Conservation (phyloP, 148 eudicot species). For the Persicaria maculosa region DNA sequence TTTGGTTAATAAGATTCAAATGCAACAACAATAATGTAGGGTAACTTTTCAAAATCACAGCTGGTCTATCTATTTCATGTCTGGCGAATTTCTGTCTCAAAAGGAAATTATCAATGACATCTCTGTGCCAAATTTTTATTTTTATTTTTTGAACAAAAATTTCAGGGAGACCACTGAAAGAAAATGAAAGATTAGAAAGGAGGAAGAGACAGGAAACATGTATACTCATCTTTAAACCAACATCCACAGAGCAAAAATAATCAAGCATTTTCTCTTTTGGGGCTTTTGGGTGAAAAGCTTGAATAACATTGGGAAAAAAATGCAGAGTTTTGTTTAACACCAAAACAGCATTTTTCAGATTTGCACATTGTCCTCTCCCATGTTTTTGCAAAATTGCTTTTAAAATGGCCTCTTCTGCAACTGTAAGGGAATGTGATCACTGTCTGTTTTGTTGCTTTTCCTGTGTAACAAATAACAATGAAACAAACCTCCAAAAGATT, state of each 20-base stretch:
- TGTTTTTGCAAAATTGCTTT: constrained; percentile 8
- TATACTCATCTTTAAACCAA: constrained; percentile 11
- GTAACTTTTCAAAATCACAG: not conserved
- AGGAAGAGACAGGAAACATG: constrained; percentile 12
- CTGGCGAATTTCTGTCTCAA: constrained; percentile 10
- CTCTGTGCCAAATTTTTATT: not conserved
- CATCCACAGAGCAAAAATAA: constrained; percentile 3
- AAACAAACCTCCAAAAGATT: constrained; percentile 5
- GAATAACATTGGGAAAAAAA: not conserved
- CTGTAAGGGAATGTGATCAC: constrained; percentile 11
- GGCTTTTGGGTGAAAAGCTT: not conserved
- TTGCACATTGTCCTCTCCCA: constrained; percentile 6
- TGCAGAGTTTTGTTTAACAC: not conserved
- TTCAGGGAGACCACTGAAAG: not conserved
- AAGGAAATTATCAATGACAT: constrained; percentile 10
- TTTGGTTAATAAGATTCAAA: not conserved
- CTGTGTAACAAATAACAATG: not conserved
- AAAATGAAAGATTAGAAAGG: constrained; percentile 2
- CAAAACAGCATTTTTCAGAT: not conserved
- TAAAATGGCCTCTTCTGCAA: constrained; percentile 10
- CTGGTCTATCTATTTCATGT: constrained; percentile 6
- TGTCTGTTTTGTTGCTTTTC: constrained; percentile 4
- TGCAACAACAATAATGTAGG: not conserved
- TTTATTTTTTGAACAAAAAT: not conserved
- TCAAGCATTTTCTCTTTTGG: not conserved